A percentile compares a stretch with the other conserved stretches of the same genome.
phyloP scores from a whole-genome alignment of 176 grass and related monocot genomes.

The Miscanthus lutarioriparius region DNA sequence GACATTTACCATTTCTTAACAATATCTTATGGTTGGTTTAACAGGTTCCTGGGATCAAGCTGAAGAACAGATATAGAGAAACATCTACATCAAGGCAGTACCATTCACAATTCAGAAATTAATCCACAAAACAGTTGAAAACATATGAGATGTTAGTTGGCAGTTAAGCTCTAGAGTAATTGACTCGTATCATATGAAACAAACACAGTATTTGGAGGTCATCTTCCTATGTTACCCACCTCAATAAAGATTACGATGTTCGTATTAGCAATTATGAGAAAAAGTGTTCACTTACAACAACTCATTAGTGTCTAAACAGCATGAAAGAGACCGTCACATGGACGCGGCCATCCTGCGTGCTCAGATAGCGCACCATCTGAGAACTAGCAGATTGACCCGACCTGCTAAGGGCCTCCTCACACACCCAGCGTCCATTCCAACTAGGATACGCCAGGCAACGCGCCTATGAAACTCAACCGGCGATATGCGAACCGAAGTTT shows the following conservation, averaged over 20 bases:
- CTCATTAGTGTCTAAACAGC: background rate
- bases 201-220: constrained; percentile 10
- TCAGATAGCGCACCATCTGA: background rate
- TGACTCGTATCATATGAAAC: constrained; percentile 25
- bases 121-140: constrained; percentile 30
- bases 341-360: background rate
- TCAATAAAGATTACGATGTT: constrained; percentile 12
- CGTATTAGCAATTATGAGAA: constrained; percentile 20
- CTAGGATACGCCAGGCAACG: background rate
- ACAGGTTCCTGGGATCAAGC: constrained; percentile 59
- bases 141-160: constrained; percentile 1
- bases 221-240: constrained; percentile 1
- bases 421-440: background rate
- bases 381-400: background rate
- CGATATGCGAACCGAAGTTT: background rate
- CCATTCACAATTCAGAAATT: constrained; percentile 25
- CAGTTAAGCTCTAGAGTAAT: constrained; percentile 24
- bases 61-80: constrained; percentile 34
- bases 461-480: background rate
- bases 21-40: constrained; percentile 28
- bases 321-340: background rate
- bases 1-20: constrained; percentile 23
- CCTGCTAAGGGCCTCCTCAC: constrained; percentile 10
- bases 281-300: background rate
- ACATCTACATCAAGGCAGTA: constrained; percentile 26